Evolutionary conservation across 129 eudicot species (phyloP).

Genomic region (Oenanthe sinensis): DNA sequence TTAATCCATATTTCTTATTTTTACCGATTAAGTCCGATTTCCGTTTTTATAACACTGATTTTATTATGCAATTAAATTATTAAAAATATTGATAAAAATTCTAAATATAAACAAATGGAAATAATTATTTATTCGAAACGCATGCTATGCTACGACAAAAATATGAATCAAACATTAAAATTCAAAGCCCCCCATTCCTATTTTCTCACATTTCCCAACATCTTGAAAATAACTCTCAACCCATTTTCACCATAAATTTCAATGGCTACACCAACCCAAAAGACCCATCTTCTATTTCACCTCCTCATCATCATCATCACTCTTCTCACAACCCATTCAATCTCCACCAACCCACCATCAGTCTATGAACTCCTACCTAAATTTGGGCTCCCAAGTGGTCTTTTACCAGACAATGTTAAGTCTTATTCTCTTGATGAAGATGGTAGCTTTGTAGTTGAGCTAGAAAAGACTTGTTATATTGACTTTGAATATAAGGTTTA

Average conservation of each 20-base stretch:
- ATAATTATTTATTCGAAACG: no score
- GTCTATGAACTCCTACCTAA: constrained; percentile 62
- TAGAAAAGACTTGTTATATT: constrained; percentile 54
- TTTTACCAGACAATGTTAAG: constrained; percentile 63
- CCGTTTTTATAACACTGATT: no score
- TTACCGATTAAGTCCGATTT: no score
- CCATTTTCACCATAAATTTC: neutral
- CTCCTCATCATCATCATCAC: constrained; percentile 2
- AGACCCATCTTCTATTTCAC: constrained; percentile 17
- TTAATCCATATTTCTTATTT: no score
- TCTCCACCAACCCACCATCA: constrained; percentile 22
- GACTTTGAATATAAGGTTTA: constrained; percentile 82
- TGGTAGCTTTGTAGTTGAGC: constrained; percentile 57
- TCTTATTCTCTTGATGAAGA: constrained; percentile 38
- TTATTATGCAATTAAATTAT: no score
- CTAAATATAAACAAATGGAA: no score
- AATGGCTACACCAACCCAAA: constrained; percentile 5
- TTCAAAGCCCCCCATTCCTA: neutral
- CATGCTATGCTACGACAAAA: no score
- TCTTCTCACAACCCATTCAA: constrained; percentile 8
- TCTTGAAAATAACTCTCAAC: neutral
- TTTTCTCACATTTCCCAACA: neutral
- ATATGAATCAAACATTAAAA: neutral
- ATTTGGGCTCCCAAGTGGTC: constrained; percentile 81
- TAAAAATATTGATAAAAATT: no score